Evolutionary conservation across 1,139 yeast genomes (phyloP), one percentile per base, ranked within the genome.

Genomic region (Candida albicans): DNA sequence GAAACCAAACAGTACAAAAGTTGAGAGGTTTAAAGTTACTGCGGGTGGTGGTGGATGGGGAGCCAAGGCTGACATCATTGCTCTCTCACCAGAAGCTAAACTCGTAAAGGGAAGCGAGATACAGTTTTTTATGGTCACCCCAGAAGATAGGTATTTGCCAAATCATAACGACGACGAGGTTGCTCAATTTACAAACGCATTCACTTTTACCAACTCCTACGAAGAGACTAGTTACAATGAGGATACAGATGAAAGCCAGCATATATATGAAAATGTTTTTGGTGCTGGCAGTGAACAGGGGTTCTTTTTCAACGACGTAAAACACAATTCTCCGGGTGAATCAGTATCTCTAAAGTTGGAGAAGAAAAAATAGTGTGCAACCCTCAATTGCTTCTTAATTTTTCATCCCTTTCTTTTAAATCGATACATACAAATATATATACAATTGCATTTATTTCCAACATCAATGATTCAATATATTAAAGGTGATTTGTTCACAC

Each of bases 41-140:
- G 87, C 87, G 5, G 79, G 79, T 1, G 87, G 87, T 3, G 87
- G 87, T 2, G 77, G 79, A 9, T 82, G 87, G 87, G 84, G 85
- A 1, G 74, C 82, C 30, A 75, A 82, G 45, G 79, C 85, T 0
- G 73, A 75, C 35, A 77, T 81, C 57, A 65, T 82, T 11, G 87
- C 80, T 1, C 61, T 82, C 15, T 81, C 83, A 8, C 81, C 85
- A 1, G 76, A 75, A 10, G 83, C 84, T 0, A 56, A 61, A 36
- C 59, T 77, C 3, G 44, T 49, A 3, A 59, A 57, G 14, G 84
- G 84, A 11, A 79, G 77, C 55, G 54, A 58, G 34, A 61, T 81
- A 37, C 69, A 73, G 45, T 79, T 81, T 52, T 67, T 57, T 61
- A 66, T 76, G 79, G 57, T 75, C 48, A 65, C 78, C 31, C 82